Evolutionary conservation across 2,329 filamentous ascomycete genomes (phyloP), one percentile per base, ranked within the genome.

Genomic region (Aureobasidium sp.): DNA sequence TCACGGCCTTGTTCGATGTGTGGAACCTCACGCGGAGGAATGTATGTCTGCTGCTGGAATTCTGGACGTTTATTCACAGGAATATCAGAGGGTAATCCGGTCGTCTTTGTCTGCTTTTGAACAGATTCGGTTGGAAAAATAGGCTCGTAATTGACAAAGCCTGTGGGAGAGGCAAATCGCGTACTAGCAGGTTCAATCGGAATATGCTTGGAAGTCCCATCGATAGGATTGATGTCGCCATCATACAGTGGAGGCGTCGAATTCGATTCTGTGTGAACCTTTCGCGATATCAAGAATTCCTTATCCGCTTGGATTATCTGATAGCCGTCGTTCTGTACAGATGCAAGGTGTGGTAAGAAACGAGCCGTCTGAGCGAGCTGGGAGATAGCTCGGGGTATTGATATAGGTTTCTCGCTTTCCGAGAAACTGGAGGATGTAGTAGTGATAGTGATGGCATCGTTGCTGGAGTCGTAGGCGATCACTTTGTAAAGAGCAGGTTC

Each of bases 221-320:
- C 77, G 41, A 88, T 84, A 0, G 86, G 84, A 67, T 87, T 87
- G 66, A 84, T 34, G 64, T 53, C 9, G 11, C 15, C 36, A 22
- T 47, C 51, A 36, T 20, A 56, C 14, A 12, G 57, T 51, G 34
- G 68, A 11, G 7, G 64, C 53, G 57, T 66, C 53, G 62, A 22
- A 17, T 3, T 3, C 1, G 45, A 34, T 11, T 42, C 68, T 3
- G 74, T 68, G 7, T 78, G 76, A 4, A 83, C 79, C 72, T 87
- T 86, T 65, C 84, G 84, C 69, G 89, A 87, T 4, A 90, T 80
- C 29, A 90, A 77, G 5, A 88, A 77, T 65, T 89, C 81, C 6
- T 81, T 81, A 52, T 78, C 78, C 1, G 85, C 86, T 2, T 86
- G 84, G 1, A 86, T 80, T 42, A 89, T 84, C 67, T 88, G 86